A percentile compares a stretch with the other conserved stretches of the same genome.
phyloP scores from a whole-genome alignment of 495 filamentous ascomycete genomes.

The Aspergillus homomorphus region DNA sequence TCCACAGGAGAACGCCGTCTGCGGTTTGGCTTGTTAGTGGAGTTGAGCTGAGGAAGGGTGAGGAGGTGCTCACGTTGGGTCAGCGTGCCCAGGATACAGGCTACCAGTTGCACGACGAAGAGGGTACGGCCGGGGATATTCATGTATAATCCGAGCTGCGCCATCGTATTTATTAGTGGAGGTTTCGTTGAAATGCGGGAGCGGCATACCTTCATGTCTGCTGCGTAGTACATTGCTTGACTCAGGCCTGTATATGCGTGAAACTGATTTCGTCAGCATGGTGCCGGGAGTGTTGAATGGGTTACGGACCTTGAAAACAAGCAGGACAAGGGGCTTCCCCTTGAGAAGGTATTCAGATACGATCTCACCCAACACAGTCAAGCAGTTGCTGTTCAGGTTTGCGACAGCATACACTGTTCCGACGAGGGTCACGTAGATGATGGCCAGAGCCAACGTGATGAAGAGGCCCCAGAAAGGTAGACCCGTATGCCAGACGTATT shows the following conservation, averaged over 20 bases:
- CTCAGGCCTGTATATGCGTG: constrained; percentile 78
- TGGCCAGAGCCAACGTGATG: constrained; percentile 67
- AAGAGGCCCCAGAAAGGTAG: constrained; percentile 78
- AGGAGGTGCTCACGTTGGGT: constrained; percentile 60
- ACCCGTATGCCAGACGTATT: constrained; percentile 76
- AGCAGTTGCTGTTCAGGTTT: constrained; percentile 72
- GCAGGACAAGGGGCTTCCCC: constrained; percentile 76
- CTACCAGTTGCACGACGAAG: constrained; percentile 77
- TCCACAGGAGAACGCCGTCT: constrained; percentile 75
- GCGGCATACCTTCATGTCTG: constrained; percentile 55
- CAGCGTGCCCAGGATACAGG: constrained; percentile 72
- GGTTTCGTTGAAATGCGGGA: background rate
- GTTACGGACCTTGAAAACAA: constrained; percentile 63
- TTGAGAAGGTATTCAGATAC: constrained; percentile 71
- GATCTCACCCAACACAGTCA: constrained; percentile 69
- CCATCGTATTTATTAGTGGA: constrained; percentile 9
- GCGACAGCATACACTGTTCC: constrained; percentile 84
- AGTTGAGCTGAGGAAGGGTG: background rate
- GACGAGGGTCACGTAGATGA: constrained; percentile 73
- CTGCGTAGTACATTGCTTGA: constrained; percentile 78
- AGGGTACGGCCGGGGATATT: constrained; percentile 78
- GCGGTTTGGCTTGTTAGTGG: background rate
- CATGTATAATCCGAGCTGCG: constrained; percentile 82
- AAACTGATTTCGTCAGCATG: constrained; percentile 32
- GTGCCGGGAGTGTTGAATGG: background rate